Base-by-base conservation (phyloP, 2,329 filamentous ascomycete genomes). In the Alternaria novae-zelandiae region DNA sequence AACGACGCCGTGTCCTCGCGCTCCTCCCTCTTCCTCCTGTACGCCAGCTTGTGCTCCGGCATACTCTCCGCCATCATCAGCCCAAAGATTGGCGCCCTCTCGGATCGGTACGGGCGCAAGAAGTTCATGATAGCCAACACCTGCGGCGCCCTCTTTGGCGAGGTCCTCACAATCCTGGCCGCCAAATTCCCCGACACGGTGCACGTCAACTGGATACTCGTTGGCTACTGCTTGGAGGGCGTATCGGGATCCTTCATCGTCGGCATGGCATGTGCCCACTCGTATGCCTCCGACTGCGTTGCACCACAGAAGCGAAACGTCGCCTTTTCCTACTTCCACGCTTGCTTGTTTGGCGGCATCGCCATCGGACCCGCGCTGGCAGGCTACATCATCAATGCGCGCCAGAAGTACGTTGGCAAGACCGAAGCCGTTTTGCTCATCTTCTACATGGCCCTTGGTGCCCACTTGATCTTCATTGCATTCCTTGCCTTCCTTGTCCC, bases 231-330 rank as follows among this genome's bases (percentile, higher is more conserved):
- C 10, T 84, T 94, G 49, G 96, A 99, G 75, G 96, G 96, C 5
- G 75, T 97, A 6, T 89, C 89, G 10, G 96, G 96, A 8, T 97
- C 94, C 1, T 97, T 97, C 77, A 97, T 94, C 1, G 88, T 93
- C 1, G 91, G 90, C 26, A 91, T 91, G 83, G 89, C 91, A 49
- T 83, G 97, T 61, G 90, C 89, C 21, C 90, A 96, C 78, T 93
- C 95, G 0, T 99, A 98, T 79, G 90, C 92, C 12, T 90, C 93
- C 44, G 96, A 99, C 79, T 97, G 93, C 79, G 95, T 94, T 0
- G 84, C 91, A 5, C 92, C 94, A 0, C 90, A 91, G 28, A 88
- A 88, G 73, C 89, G 96, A 20, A 92, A 91, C 63, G 91, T 97
- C 8, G 88, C 90, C 5, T 96, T 98, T 78, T 94, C 93, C 7